phyloP scores from a whole-genome alignment of 441 rosid genomes.

The Aquilaria agallochum region DNA sequence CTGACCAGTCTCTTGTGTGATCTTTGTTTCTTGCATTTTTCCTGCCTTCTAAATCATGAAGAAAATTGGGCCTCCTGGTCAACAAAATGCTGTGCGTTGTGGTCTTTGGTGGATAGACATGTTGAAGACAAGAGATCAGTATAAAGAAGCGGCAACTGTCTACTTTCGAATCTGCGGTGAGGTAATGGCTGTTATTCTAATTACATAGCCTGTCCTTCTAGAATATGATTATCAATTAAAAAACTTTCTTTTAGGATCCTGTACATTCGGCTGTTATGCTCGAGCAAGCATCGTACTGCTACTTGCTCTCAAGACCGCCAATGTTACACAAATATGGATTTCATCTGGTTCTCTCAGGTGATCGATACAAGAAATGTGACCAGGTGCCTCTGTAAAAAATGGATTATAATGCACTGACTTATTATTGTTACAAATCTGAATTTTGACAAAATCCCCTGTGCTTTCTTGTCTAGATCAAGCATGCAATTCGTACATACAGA shows the following conservation, averaged over 20 bases:
- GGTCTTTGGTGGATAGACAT: conserved; percentile 99
- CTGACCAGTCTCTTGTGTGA: not conserved
- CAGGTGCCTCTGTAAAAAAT: conserved; percentile 56
- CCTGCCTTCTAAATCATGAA: conserved; percentile 23
- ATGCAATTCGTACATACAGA: conserved; percentile 92
- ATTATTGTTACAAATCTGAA: conserved; percentile 7
- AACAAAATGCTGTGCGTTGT: conserved; percentile 85
- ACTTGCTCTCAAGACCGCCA: conserved; percentile 79
- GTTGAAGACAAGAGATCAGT: conserved; percentile 83
- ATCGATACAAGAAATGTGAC: conserved; percentile 88
- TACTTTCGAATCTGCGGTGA: conserved; percentile 94
- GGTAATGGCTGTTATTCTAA: conserved; percentile 41
- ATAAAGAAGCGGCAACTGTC: conserved; percentile 93
- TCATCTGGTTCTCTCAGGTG: conserved; percentile 98
- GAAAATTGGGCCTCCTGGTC: conserved; percentile 85
- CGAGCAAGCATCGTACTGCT: conserved; percentile 99
- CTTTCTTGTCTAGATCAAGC: conserved; percentile 63
- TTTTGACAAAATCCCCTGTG: conserved; percentile 5
- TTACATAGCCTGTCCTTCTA: not conserved
- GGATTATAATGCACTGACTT: conserved; percentile 11
- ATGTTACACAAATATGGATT: conserved; percentile 98
- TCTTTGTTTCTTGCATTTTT: not conserved
- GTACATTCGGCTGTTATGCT: conserved; percentile 97
- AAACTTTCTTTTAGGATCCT: conserved; percentile 55
- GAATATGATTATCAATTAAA: conserved; percentile 10